phyloP scores from a whole-genome alignment of 495 filamentous ascomycete species.

The Podospora bellae-mahoneyi region DNA sequence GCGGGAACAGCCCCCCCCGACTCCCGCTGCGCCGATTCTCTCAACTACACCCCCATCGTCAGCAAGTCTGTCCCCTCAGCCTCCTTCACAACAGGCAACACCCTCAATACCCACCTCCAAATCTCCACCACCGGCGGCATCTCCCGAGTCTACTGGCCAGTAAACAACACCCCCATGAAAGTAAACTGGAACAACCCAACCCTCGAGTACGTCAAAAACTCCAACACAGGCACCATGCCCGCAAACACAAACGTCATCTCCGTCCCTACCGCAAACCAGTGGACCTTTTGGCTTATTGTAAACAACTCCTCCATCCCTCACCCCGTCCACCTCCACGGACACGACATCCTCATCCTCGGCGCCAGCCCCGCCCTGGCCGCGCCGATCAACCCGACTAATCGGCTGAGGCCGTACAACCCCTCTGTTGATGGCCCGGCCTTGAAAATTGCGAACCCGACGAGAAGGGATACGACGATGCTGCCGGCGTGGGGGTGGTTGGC shows the following conservation, averaged over 20 bases:
- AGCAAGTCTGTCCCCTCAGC: conserved; percentile 16
- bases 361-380: conserved; percentile 3
- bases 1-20: conserved; percentile 17
- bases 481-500: conserved; percentile 36
- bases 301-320: conserved; percentile 37
- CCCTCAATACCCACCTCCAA: conserved; percentile 15
- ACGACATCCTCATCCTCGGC: conserved; percentile 56
- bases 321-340: conserved; percentile 57
- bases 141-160: conserved; percentile 27
- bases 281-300: conserved; percentile 39
- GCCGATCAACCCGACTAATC: conserved; percentile 37
- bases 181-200: conserved; percentile 39
- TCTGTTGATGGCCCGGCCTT: conserved; percentile 26
- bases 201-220: conserved; percentile 33
- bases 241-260: conserved; percentile 31
- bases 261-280: conserved; percentile 27
- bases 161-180: conserved; percentile 33
- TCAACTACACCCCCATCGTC: conserved; percentile 25
- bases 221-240: conserved; percentile 29
- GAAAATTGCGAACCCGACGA: conserved; percentile 37
- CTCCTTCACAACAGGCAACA: conserved; percentile 15
- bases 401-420: conserved; percentile 36
- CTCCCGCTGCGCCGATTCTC: conserved; percentile 23
- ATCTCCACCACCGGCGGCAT: conserved; percentile 12
- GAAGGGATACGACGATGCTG: conserved; percentile 41